Conservation (phyloP, 371 early-diverging fungal genomes). For the Edhazardia aedis region DNA sequence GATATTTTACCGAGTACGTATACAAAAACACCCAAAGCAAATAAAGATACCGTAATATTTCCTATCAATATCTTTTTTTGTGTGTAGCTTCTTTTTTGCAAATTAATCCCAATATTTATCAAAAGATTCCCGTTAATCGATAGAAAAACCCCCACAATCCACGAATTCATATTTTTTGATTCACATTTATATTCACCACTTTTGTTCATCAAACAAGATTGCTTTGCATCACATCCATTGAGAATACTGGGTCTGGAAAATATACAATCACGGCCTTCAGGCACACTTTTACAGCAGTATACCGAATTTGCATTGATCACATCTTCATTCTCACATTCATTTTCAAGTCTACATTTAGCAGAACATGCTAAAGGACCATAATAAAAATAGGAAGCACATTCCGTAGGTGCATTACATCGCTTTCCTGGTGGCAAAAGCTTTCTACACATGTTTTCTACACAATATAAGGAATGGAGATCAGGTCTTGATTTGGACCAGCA, state of each 20-base stretch:
- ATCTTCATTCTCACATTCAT: constrained; percentile 17
- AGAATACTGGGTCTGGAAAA: constrained; percentile 30
- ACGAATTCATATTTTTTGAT: constrained; percentile 23
- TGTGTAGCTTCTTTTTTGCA: constrained; percentile 58
- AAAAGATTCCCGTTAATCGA: constrained; percentile 53
- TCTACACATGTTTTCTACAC: constrained; percentile 40
- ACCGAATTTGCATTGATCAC: constrained; percentile 6
- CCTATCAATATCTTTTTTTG: constrained; percentile 27
- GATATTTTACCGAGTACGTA: constrained; percentile 56
- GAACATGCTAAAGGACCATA: constrained; percentile 47
- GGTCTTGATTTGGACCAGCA: constrained; percentile 30
- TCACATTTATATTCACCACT: constrained; percentile 37
- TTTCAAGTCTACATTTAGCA: constrained; percentile 29
- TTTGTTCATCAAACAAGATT: constrained; percentile 24
- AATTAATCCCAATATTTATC: constrained; percentile 59
- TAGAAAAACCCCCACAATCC: constrained; percentile 53
- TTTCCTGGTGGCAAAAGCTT: constrained; percentile 32
- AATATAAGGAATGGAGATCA: constrained; percentile 41
- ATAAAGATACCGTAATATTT: constrained; percentile 17
- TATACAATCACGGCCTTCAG: constrained; percentile 37
- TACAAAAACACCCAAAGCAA: constrained; percentile 50
- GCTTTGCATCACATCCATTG: constrained; percentile 38
- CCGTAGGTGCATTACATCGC: constrained; percentile 31
- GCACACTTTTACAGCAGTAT: constrained; percentile 44
- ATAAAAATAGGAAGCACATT: constrained; percentile 46